Percentiles rank a stretch among this genome's conserved stretches.
Conservation (phyloP, 306 rosid species). For the Acacia confusa region DNA sequence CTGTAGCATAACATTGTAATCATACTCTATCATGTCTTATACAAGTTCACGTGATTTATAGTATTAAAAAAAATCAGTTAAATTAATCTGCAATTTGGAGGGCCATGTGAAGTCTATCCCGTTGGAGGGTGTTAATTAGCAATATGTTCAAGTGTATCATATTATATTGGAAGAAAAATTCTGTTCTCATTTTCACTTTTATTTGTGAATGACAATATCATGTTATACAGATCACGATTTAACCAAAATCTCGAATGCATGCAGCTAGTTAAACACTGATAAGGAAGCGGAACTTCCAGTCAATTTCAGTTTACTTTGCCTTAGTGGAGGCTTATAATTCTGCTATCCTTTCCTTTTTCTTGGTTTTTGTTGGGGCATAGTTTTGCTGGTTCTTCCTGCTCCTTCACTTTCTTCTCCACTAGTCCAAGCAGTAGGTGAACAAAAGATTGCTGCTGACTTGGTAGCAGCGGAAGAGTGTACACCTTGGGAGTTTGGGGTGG, state of each 20-base stretch:
- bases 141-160: constrained; percentile 15
- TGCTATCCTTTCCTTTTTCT: not conserved
- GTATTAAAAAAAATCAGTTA: constrained; percentile 10
- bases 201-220: not conserved
- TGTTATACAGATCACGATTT: not conserved
- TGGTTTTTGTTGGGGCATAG: not conserved
- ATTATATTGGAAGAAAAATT: constrained; percentile 11
- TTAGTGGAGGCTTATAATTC: not conserved
- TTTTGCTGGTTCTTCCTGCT: not conserved
- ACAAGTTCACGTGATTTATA: constrained; percentile 17
- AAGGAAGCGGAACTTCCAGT: not conserved
- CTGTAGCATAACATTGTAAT: constrained; percentile 35
- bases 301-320: not conserved
- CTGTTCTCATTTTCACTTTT: constrained; percentile 1
- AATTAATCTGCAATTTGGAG: constrained; percentile 28
- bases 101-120: constrained; percentile 12
- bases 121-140: constrained; percentile 18
- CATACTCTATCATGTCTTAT: constrained; percentile 21
- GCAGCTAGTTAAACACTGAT: not conserved
- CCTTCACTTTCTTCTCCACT: not conserved
- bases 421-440: not conserved
- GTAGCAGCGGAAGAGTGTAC: too few species aligned
- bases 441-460: too few species aligned
- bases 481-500: too few species aligned
- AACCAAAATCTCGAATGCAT: not conserved